Percentiles rank a stretch among this genome's conserved stretches.
Conservation (phyloP, 352 stramenopile species). For the Globisporangium cystogenes region DNA sequence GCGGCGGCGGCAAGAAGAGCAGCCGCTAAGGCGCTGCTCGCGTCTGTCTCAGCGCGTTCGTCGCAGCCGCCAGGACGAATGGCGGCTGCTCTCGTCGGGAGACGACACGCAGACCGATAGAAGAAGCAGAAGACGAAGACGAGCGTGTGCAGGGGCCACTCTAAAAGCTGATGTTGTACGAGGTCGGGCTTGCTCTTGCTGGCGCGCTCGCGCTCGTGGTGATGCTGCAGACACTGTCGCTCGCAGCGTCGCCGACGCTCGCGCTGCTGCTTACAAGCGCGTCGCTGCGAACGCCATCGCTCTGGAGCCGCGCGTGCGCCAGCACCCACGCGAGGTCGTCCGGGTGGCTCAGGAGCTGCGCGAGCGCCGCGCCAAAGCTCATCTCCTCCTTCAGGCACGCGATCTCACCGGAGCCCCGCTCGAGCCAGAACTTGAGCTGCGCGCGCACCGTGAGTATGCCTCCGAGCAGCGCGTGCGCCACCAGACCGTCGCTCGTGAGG, state of each 20-base stretch:
- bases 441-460: conserved; percentile 5
- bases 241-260: no score
- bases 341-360: conserved; percentile 3
- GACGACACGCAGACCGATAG: background rate
- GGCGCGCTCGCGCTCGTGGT: background rate
- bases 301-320: conserved; percentile 1
- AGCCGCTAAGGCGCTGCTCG: conserved; percentile 1
- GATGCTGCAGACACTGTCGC: no score
- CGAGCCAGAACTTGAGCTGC: conserved; percentile 11
- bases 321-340: conserved; percentile 12
- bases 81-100: background rate
- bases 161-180: background rate
- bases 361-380: conserved; percentile 11
- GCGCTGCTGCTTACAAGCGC: background rate
- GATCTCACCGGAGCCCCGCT: conserved; percentile 2
- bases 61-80: background rate
- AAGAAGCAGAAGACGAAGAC: background rate
- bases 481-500: background rate
- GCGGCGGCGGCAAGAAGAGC: conserved; percentile 10
- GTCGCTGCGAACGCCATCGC: conserved; percentile 1
- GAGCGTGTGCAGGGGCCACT: background rate
- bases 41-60: background rate
- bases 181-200: background rate
- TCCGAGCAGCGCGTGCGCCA: conserved; percentile 5
- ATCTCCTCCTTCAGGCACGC: conserved; percentile 13